phyloP scores from a whole-genome alignment of 176 grass and related monocot genomes.

The Oryza longistaminata region DNA sequence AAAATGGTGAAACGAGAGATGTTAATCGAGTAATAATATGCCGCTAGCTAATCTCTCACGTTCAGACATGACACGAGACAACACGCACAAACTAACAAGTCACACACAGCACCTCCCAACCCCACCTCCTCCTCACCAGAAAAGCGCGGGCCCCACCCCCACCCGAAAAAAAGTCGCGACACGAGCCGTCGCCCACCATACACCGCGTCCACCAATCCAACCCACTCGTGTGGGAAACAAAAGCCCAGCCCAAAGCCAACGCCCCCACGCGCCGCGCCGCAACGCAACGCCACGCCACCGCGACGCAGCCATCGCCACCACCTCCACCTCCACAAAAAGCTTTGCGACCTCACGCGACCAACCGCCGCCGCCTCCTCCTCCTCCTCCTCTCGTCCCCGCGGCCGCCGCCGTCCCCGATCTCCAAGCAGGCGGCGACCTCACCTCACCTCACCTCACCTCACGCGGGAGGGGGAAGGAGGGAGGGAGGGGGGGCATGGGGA shows the following conservation, averaged over 20 bases:
- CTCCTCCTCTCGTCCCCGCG: constrained; percentile 2
- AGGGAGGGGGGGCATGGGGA: constrained; percentile 34
- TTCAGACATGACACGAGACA: not conserved
- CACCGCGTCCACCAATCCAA: constrained; percentile 37
- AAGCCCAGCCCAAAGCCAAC: not conserved
- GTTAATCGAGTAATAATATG: not conserved
- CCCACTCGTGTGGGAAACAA: constrained; percentile 32
- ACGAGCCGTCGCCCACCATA: constrained; percentile 23
- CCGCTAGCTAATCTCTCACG: not conserved
- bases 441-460: too few relatives aligned
- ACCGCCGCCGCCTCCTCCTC: not conserved
- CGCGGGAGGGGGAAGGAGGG: too few relatives aligned
- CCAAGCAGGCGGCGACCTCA: constrained; percentile 23
- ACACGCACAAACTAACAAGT: not conserved
- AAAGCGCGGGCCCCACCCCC: not conserved
- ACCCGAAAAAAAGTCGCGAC: not conserved
- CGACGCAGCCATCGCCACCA: not conserved
- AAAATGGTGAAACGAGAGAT: too few relatives aligned
- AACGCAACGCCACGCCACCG: constrained; percentile 2
- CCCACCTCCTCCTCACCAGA: not conserved
- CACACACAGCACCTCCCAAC: constrained; percentile 1
- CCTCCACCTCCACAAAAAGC: constrained; percentile 28
- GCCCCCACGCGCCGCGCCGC: constrained; percentile 31
- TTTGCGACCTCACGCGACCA: constrained; percentile 28
- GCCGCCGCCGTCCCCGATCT: not conserved